These are phyloP conservation scores for Crithidia mellificae DNA, from an alignment of 208 protist genomes.

Conservation along the genomic window DNA sequence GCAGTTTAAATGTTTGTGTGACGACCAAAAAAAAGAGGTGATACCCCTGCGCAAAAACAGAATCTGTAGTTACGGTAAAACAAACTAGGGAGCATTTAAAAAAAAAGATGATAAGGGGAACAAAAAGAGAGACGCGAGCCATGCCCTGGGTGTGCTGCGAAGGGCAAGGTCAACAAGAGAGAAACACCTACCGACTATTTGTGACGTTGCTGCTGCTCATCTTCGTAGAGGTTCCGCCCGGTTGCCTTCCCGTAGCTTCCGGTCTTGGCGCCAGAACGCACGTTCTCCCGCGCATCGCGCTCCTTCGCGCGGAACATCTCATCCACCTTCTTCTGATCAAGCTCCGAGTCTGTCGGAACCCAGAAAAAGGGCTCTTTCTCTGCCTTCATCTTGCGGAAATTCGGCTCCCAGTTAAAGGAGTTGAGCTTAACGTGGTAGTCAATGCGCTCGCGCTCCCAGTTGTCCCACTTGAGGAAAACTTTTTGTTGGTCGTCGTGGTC, in stretches of 20 bases:
- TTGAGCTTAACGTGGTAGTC: constrained; percentile 92
- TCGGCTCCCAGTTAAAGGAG: constrained; percentile 85
- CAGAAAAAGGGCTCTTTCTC: constrained; percentile 92
- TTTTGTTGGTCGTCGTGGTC: constrained; percentile 91
- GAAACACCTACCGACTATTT: background rate
- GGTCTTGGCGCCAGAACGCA: constrained; percentile 64
- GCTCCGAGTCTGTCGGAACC: constrained; percentile 84
- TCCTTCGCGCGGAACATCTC: constrained; percentile 84
- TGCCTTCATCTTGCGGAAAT: constrained; percentile 88
- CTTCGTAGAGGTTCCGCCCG: constrained; percentile 73
- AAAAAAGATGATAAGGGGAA: background rate
- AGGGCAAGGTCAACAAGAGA: no score
- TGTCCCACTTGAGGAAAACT: constrained; percentile 91
- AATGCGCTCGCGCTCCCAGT: constrained; percentile 90
- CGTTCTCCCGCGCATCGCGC: constrained; percentile 56
- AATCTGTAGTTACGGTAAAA: no score
- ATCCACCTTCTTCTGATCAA: constrained; percentile 87
- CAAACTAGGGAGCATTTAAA: no score
- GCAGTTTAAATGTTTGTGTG: no score
- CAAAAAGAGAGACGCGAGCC: background rate
- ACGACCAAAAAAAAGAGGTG: no score
- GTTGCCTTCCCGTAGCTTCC: constrained; percentile 66
- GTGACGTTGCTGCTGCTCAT: constrained; percentile 35
- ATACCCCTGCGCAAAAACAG: no score
- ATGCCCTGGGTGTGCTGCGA: no score